Evolutionary conservation across 2,329 filamentous ascomycete genomes (phyloP), one percentile per base, ranked within the genome.

Genomic region (Neonectria ditissima): DNA sequence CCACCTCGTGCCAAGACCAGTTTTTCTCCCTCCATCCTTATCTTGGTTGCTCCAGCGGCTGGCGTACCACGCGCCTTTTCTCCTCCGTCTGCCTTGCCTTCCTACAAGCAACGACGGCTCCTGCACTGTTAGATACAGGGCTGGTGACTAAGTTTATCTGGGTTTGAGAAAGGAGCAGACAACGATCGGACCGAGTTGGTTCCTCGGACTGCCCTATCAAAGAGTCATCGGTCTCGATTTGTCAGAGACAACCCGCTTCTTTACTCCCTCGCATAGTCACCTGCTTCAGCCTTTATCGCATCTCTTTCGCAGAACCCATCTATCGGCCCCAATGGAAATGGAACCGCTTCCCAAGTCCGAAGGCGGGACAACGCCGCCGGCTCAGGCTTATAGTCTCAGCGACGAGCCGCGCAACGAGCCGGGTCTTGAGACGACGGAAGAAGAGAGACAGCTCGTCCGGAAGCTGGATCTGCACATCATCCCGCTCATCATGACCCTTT

Each of bases 401-500:
- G 67, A 69, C 28, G 69, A 72, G 53, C 51, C 57, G 48, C 62
- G 60, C 52, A 62, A 68, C 30, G 69, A 67, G 43, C 58, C 58
- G 26, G 50, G 52, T 32, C 32, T 57, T 16, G 63, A 68, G 41
- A 66, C 58, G n/a, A 57, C 53, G 8, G 58, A 43, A 13, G 67
- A 76, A n/a, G 82, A 92, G 77, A 82, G 80, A 69, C 84, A 82
- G 67, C 80, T 92, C 22, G 80, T 92, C 45, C 82, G 87, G 59
- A 92, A 91, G 76, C 77, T 92, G 32, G 91, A 92, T 75, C 64
- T 82, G 14, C 82, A 86, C 72, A 82, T 92, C 26, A 83, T 92
- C 14, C 90, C 90, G 2, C 80, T 92, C 20, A 81, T 92, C 8
- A 91, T 91, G 86, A 76, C 86, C 7, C 78, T 92, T 16, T 95